Conservation (phyloP, 805 yeast species). For the Saturnispora mendoncae region DNA sequence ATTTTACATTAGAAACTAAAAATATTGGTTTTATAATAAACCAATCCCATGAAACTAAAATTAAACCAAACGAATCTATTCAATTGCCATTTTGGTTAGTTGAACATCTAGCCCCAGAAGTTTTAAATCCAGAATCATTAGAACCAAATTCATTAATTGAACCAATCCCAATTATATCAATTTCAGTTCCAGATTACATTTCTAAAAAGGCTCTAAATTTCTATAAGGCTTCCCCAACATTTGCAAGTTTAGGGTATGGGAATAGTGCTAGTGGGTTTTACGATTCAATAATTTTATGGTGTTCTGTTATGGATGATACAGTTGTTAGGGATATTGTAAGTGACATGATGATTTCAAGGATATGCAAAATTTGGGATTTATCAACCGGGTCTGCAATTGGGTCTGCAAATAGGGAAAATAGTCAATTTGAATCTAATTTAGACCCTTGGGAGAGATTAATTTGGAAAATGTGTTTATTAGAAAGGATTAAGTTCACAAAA, state of each 20-base stretch:
- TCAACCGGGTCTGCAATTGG: slow-evolving; percentile 16
- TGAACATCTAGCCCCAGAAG: slow-evolving; percentile 8
- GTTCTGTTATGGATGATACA: slow-evolving; percentile 55
- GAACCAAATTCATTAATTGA: slow-evolving; percentile 16
- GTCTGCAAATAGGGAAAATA: slow-evolving; percentile 17
- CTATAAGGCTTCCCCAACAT: slow-evolving; percentile 50
- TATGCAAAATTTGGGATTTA: slow-evolving; percentile 63
- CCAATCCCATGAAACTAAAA: slow-evolving; percentile 50
- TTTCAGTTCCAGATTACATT: slow-evolving; percentile 64
- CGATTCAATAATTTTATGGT: slow-evolving; percentile 68
- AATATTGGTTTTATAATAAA: slow-evolving; percentile 85
- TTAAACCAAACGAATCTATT: slow-evolving; percentile 51
- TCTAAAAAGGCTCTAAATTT: slow-evolving; percentile 65
- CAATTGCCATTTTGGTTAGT: slow-evolving; percentile 90
- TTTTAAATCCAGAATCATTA: slow-evolving; percentile 3
- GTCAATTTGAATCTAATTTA: slow-evolving; percentile 46
- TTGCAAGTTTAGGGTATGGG: slow-evolving; percentile 13
- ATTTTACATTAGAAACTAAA: slow-evolving; percentile 8
- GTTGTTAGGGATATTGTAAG: slow-evolving; percentile 42
- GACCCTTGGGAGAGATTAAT: slow-evolving; percentile 70
- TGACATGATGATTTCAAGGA: slow-evolving; percentile 52
- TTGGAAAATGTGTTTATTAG: slow-evolving; percentile 40
- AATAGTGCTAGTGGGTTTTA: slow-evolving; percentile 36
- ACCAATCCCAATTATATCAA: slow-evolving; percentile 46
- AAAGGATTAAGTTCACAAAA: slow-evolving; percentile 1